Base-by-base conservation (phyloP, 2,329 filamentous ascomycete genomes). In the Torrubiellomyces zombiae region DNA sequence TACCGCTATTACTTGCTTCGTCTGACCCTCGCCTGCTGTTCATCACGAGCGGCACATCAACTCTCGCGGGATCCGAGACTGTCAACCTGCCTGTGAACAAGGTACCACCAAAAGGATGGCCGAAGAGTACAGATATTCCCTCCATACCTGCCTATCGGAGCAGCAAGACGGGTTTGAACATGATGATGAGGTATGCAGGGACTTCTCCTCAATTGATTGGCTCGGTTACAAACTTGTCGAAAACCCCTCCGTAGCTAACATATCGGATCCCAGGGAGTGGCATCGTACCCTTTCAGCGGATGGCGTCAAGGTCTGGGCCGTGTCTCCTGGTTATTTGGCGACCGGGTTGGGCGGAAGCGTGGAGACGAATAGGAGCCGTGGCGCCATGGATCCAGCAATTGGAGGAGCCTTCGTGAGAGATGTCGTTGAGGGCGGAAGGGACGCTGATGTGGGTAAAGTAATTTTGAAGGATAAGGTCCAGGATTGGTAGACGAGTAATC, bases 1-100 rank as follows among this genome's bases (percentile, higher is more conserved):
- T 44, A 8, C 60, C 62, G 1, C 42, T 68, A 0, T 49, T 68
- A 0, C 41, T 66, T 8, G 30, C 27, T 9, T 37, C 53, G 1
- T 24, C 43, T 0, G 51, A 55, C 9, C 58, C 61, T 0, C 49
- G 62, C 3, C 35, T 67, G 25, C 28, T 64, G 20, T 64, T 65
- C 39, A 36, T 65, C 14, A 50, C 55, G 10, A 35, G 31, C 7
- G 55, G 58, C 6, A 48, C 51, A 0, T 49, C 52, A 4, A 43
- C 47, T 0, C 38, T 61, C 3, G 33, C 36, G 0, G 42, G 43
- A 22, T 44, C 41, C 26, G 38, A 38, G 12, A 21, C 24, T 4
- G 30, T 35, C 15, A 39, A 43, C n/a, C 37, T 38, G 2, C 35
- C 38, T 2, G 17, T 29, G 7, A 50, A 44, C 21, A 22, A 18